These are phyloP conservation scores for Rhodofomes roseus DNA, from an alignment of 1,284 basidiomycete species.

Conservation along the genomic window DNA sequence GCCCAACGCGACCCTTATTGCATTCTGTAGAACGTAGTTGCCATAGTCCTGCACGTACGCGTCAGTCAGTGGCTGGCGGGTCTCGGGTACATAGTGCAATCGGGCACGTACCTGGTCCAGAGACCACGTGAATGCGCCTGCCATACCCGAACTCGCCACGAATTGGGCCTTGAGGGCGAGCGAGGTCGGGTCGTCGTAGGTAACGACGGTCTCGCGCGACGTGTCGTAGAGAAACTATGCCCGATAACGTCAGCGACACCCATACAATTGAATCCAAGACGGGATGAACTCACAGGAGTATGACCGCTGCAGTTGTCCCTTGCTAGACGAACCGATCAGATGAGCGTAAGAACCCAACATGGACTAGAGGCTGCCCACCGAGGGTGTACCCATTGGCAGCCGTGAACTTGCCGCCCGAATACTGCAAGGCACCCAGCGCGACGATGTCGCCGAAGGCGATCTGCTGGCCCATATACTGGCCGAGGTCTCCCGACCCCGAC, in stretches of 20 bases:
- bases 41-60: slow-evolving; percentile 23
- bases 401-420: slow-evolving; percentile 39
- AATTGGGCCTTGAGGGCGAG: slow-evolving; percentile 65
- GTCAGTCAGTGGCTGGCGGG: neutral
- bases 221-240: slow-evolving; percentile 42
- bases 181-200: slow-evolving; percentile 70
- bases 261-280: neutral
- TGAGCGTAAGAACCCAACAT: neutral
- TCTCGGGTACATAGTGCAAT: neutral
- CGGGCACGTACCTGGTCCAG: neutral
- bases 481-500: slow-evolving; percentile 22
- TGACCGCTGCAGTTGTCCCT: slow-evolving; percentile 75
- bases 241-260: neutral
- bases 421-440: slow-evolving; percentile 50
- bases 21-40: slow-evolving; percentile 39
- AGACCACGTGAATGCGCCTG: slow-evolving; percentile 58
- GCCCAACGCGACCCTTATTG: slow-evolving; percentile 38
- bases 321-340: slow-evolving; percentile 9
- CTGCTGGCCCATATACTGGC: slow-evolving; percentile 39
- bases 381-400: slow-evolving; percentile 44
- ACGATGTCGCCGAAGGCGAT: slow-evolving; percentile 62
- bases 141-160: slow-evolving; percentile 56
- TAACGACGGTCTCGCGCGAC: slow-evolving; percentile 51
- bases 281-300: slow-evolving; percentile 45
- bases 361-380: slow-evolving; percentile 28